Percentiles rank a stretch among this genome's conserved stretches.
Conservation (phyloP, 2,329 filamentous ascomycete species). For the Ciborinia camelliae region DNA sequence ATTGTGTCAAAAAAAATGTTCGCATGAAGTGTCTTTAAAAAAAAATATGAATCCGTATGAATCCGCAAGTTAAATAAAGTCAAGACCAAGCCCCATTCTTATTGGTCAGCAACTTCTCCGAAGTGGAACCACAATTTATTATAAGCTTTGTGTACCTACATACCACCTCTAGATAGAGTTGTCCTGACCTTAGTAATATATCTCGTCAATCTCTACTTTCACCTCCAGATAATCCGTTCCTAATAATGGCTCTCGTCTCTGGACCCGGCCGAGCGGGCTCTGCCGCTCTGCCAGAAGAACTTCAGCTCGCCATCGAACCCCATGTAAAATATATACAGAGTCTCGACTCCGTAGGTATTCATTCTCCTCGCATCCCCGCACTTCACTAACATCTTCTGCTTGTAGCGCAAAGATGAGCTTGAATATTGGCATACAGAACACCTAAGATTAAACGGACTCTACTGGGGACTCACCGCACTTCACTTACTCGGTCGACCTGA, state of each 20-base stretch:
- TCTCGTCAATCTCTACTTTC: too few species aligned
- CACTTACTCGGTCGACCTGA: slow-evolving; percentile 80
- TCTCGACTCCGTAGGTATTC: slow-evolving; percentile 69
- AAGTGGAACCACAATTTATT: neutral
- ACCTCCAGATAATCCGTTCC: neutral
- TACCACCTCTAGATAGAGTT: too few species aligned
- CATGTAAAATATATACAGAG: slow-evolving; percentile 94
- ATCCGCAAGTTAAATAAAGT: neutral
- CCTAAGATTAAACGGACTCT: slow-evolving; percentile 88
- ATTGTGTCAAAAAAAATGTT: too few species aligned
- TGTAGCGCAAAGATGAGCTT: slow-evolving; percentile 81
- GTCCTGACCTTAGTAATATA: too few species aligned
- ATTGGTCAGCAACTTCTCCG: neutral
- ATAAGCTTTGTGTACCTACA: neutral
- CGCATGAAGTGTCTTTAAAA: neutral
- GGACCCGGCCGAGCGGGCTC: slow-evolving; percentile 34
- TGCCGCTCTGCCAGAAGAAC: slow-evolving; percentile 32
- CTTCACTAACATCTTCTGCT: slow-evolving; percentile 36
- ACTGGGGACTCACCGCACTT: slow-evolving; percentile 90
- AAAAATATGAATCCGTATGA: neutral
- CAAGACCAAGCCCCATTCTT: neutral
- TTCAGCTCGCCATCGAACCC: slow-evolving; percentile 41
- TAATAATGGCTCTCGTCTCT: slow-evolving; percentile 36
- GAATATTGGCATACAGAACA: slow-evolving; percentile 99
- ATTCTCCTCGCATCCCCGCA: slow-evolving; percentile 25